Conservation (phyloP, 148 eudicot species). For the Beta vulgaris region DNA sequence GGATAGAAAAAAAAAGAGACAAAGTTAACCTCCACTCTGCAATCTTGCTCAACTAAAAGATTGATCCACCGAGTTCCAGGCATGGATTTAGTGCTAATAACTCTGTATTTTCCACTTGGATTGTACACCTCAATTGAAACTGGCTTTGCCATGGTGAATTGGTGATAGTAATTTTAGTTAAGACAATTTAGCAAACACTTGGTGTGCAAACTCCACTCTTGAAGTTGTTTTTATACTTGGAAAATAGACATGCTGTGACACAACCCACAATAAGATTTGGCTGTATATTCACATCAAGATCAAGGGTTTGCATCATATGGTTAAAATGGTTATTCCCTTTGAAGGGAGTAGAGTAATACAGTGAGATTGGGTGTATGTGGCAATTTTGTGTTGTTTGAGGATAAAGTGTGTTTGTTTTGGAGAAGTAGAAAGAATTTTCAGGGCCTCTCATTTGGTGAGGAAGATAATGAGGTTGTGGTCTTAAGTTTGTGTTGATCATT, state of each 20-base stretch:
- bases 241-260: constrained; percentile 7
- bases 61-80: constrained; percentile 98
- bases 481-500: background rate
- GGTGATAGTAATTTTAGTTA: background rate
- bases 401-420: constrained; percentile 6
- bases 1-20: background rate
- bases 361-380: constrained; percentile 1
- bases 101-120: constrained; percentile 95
- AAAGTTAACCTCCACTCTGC: constrained; percentile 71
- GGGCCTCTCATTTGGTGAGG: constrained; percentile 21
- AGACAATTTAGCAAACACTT: constrained; percentile 19
- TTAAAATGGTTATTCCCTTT: background rate
- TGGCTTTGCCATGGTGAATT: constrained; percentile 65
- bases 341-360: background rate
- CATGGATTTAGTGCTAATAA: constrained; percentile 93
- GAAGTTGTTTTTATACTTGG: constrained; percentile 12
- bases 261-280: constrained; percentile 13
- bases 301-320: constrained; percentile 14
- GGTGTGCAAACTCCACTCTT: constrained; percentile 6
- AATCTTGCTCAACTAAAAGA: constrained; percentile 79
- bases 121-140: constrained; percentile 87
- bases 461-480: constrained; percentile 33
- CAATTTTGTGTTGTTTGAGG: constrained; percentile 2
- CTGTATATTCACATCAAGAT: background rate
- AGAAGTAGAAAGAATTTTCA: background rate